Evolutionary conservation across 306 rosid genomes (phyloP).

Genomic region (Aeschynomene evenia): DNA sequence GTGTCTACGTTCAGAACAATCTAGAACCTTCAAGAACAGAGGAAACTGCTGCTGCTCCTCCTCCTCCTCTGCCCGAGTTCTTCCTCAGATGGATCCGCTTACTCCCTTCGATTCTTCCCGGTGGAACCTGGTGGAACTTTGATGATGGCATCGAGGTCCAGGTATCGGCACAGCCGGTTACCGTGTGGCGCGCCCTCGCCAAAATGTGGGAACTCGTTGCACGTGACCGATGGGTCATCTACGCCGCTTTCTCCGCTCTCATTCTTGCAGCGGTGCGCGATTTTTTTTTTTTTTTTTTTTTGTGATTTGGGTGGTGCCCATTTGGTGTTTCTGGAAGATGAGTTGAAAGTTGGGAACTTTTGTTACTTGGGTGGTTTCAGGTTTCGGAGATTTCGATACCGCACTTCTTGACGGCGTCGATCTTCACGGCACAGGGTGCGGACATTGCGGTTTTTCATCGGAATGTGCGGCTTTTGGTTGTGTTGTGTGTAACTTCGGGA

Average conservation of each 20-base stretch:
- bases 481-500: conserved; percentile 74
- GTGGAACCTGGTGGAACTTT: conserved; percentile 87
- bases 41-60: conserved; percentile 17
- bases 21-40: conserved; percentile 24
- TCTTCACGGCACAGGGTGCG: conserved; percentile 82
- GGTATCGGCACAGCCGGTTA: conserved; percentile 60
- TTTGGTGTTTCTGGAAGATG: neutral
- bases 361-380: conserved; percentile 38
- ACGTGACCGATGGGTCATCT: conserved; percentile 76
- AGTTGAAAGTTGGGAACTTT: conserved; percentile 10
- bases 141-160: conserved; percentile 48
- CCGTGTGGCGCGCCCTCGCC: conserved; percentile 66
- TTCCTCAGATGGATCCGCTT: conserved; percentile 37
- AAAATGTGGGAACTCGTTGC: conserved; percentile 90
- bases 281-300: neutral
- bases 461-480: conserved; percentile 74
- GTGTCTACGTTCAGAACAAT: conserved; percentile 44
- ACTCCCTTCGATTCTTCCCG: conserved; percentile 58
- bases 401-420: conserved; percentile 85
- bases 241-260: conserved; percentile 74
- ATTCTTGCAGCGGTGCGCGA: conserved; percentile 69
- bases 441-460: conserved; percentile 63
- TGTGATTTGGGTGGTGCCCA: neutral
- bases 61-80: conserved; percentile 9
- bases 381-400: conserved; percentile 87